Conservation (phyloP, 345 rosid species). For the Eucalyptus melliodora region DNA sequence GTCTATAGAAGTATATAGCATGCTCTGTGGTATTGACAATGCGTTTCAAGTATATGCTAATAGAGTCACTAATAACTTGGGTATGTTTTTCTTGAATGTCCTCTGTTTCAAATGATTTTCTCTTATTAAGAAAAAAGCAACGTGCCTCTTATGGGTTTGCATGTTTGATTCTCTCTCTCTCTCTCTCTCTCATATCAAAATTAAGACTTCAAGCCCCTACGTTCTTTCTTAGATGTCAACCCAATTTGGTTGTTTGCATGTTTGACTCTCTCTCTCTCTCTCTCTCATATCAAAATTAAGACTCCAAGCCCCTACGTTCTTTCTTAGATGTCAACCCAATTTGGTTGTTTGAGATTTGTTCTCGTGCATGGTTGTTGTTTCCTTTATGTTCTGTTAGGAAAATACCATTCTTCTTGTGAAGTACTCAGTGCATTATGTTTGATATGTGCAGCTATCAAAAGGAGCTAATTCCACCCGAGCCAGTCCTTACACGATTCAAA, state of each 20-base stretch:
- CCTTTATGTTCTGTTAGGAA: neutral
- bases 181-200: neutral
- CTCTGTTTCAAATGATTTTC: neutral
- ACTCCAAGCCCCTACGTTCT: neutral
- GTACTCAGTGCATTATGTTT: neutral
- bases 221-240: neutral
- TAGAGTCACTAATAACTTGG: conserved; percentile 60
- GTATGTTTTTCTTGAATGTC: conserved; percentile 18
- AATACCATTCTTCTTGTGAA: neutral
- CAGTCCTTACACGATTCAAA: conserved; percentile 68
- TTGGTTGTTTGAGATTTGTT: neutral
- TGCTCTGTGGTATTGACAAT: conserved; percentile 77
- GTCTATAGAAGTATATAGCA: conserved; percentile 46
- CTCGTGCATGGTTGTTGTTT: neutral
- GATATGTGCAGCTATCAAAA: conserved; percentile 54
- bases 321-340: neutral
- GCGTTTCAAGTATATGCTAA: conserved; percentile 81
- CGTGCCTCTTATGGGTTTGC: neutral
- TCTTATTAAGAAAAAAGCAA: neutral
- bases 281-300: neutral
- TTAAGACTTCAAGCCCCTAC: neutral
- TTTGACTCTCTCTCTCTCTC: neutral
- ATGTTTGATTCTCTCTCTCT: neutral
- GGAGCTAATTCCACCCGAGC: conserved; percentile 84
- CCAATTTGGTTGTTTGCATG: neutral